Conservation (phyloP, 2,329 filamentous ascomycete species). For the Paraphaeosphaeria minitans region DNA sequence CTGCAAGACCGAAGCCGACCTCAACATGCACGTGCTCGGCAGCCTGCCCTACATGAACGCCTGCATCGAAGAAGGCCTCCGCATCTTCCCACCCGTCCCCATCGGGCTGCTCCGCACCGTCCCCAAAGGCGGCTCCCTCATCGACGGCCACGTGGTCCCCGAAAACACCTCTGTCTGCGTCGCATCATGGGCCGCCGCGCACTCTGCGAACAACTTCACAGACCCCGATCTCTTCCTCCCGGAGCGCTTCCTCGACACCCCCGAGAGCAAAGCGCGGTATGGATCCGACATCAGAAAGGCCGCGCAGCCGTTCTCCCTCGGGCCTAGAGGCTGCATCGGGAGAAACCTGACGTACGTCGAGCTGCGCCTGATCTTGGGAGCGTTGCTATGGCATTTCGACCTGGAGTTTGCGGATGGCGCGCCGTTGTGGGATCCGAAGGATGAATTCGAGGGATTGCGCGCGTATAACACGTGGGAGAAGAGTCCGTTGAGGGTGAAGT, state of each 20-base stretch:
- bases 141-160: conserved; percentile 48
- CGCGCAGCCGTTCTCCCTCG: conserved; percentile 38
- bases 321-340: conserved; percentile 41
- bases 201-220: conserved; percentile 38
- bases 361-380: conserved; percentile 36
- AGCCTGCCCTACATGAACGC: conserved; percentile 51
- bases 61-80: conserved; percentile 53
- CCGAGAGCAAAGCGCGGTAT: conserved; percentile 23
- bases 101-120: conserved; percentile 47
- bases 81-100: conserved; percentile 54
- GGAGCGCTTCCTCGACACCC: conserved; percentile 41
- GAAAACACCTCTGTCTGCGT: conserved; percentile 36
- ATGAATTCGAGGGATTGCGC: conserved; percentile 35
- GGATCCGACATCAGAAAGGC: conserved; percentile 35
- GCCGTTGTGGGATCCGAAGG: conserved; percentile 34
- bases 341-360: conserved; percentile 44
- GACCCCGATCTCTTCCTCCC: conserved; percentile 42
- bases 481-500: conserved; percentile 37
- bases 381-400: conserved; percentile 44
- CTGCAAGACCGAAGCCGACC: conserved; percentile 34
- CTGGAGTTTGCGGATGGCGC: conserved; percentile 39
- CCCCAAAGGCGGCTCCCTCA: conserved; percentile 42
- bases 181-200: conserved; percentile 35
- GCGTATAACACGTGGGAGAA: conserved; percentile 44
- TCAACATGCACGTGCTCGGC: conserved; percentile 38